A percentile compares a stretch with the other conserved stretches of the same genome.
Evolutionary conservation across 225 moss, liverwort and hornwort genomes (phyloP).

Genomic region (Pseudoscleropodium purum): DNA sequence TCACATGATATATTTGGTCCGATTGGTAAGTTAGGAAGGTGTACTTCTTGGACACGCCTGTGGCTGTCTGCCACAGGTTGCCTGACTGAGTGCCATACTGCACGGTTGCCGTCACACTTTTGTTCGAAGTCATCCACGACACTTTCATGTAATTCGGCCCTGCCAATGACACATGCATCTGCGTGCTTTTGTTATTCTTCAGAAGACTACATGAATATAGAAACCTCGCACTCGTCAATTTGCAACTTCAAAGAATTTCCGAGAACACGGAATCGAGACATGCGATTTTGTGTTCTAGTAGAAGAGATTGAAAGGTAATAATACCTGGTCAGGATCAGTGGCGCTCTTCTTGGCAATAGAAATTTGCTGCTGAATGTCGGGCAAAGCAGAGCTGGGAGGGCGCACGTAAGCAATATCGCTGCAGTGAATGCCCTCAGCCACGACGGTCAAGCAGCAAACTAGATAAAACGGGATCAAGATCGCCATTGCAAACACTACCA

Average conservation of each 20-base stretch:
- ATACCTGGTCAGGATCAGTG: slow-evolving; percentile 41
- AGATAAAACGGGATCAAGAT: background rate
- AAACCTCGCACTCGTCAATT: background rate
- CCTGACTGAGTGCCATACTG: slow-evolving; percentile 61
- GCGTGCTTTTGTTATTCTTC: background rate
- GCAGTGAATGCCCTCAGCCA: background rate
- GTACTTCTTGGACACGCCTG: slow-evolving; percentile 52
- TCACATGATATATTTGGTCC: slow-evolving; percentile 66
- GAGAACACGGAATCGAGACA: background rate
- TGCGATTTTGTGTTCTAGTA: background rate
- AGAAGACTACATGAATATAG: background rate
- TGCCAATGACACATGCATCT: slow-evolving; percentile 55
- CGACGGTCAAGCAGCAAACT: background rate
- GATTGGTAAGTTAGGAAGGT: slow-evolving; percentile 52
- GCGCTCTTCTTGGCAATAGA: background rate
- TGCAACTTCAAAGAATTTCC: background rate
- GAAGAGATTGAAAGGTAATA: background rate
- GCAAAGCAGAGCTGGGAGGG: slow-evolving; percentile 10
- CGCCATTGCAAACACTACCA: background rate
- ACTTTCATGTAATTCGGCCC: slow-evolving; percentile 48
- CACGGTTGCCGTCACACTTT: slow-evolving; percentile 27
- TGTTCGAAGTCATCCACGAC: slow-evolving; percentile 41
- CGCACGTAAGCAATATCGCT: slow-evolving; percentile 12
- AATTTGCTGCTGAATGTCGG: background rate
- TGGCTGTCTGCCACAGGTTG: slow-evolving; percentile 14